Percentiles rank a stretch among this genome's conserved stretches.
Conservation (phyloP, 108 stramenopile genomes). For the Cylindrotheca closterium region DNA sequence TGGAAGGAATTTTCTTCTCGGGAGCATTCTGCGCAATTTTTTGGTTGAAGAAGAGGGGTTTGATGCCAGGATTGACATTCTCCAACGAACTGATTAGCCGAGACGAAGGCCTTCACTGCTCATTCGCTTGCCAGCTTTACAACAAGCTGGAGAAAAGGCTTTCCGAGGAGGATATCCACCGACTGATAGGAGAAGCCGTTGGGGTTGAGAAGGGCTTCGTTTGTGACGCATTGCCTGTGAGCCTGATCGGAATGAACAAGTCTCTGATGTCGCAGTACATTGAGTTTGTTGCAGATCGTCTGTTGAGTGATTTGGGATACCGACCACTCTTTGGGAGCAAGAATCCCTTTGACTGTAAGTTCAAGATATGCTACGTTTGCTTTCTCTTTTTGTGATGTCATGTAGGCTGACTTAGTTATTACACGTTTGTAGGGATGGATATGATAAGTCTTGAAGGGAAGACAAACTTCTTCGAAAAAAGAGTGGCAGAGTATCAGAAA, state of each 20-base stretch:
- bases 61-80: conserved; percentile 90
- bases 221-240: conserved; percentile 88
- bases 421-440: conserved; percentile 77
- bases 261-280: conserved; percentile 90
- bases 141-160: conserved; percentile 85
- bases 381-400: background rate
- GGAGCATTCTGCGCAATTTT: conserved; percentile 92
- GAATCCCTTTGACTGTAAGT: conserved; percentile 92
- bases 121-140: conserved; percentile 97
- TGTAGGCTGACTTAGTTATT: background rate
- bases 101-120: conserved; percentile 94
- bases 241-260: conserved; percentile 92
- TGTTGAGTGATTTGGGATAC: conserved; percentile 77
- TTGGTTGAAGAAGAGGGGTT: conserved; percentile 90
- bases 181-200: conserved; percentile 88
- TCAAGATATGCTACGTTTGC: background rate
- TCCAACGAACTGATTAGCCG: conserved; percentile 92
- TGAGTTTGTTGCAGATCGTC: conserved; percentile 89
- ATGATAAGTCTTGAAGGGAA: conserved; percentile 95
- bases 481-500: conserved; percentile 97
- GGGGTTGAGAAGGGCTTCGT: conserved; percentile 90
- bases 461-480: conserved; percentile 99
- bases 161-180: conserved; percentile 67
- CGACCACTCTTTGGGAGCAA: conserved; percentile 74
- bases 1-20: conserved; percentile 93